Evolutionary conservation across 495 filamentous ascomycete genomes (phyloP), one percentile per base, ranked within the genome.

Genomic region (Podospora tetraspora): DNA sequence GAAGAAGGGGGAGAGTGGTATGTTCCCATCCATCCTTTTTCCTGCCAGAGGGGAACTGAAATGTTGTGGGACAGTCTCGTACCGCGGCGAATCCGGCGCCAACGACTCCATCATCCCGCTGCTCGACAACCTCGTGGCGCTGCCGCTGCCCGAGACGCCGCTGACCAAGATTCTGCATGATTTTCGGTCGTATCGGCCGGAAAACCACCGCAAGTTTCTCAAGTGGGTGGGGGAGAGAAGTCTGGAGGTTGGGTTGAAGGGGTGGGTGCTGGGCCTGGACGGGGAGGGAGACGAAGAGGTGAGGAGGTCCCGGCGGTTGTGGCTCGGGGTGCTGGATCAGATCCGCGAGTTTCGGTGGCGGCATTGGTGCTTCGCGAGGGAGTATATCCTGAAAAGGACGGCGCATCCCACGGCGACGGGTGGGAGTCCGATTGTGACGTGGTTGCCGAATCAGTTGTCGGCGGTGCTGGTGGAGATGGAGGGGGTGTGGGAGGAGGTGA

Each of bases 281-380:
- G 9, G 63, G 3, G 67, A 69, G 13, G 34, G 64, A 19, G 67
- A 61, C 11, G 71, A 67, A 1, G 72, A 77, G 52, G 74, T 79
- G 8, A 22, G 61, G 22, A 32, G 66, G 69, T 78, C 76, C 1
- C 70, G 78, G 6, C 59, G 75, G 7, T 81, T 93, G 3, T 95
- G 93, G 79, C 82, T 97, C 6, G 82, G 84, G 71, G 83, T 87
- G 0, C 77, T 96, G 23, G 88, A 97, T 76, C 90, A 96, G 76
- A 91, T 97, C 12, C 88, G 93, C 63, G 92, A 93, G 72, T 97
- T 96, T 80, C 82, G 93, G 68, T 97, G 93, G 93, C 84, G 93
- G 3, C 93, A 96, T 73, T 97, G 93, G 93, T 88, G 93, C 69
- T 96, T 97, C 72, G 92, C 92, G n/a, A 82, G 92, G 23, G 93